These are phyloP conservation scores for Plasmodium yoelii DNA, from an alignment of 169 alveolate species.

Conservation along the genomic window DNA sequence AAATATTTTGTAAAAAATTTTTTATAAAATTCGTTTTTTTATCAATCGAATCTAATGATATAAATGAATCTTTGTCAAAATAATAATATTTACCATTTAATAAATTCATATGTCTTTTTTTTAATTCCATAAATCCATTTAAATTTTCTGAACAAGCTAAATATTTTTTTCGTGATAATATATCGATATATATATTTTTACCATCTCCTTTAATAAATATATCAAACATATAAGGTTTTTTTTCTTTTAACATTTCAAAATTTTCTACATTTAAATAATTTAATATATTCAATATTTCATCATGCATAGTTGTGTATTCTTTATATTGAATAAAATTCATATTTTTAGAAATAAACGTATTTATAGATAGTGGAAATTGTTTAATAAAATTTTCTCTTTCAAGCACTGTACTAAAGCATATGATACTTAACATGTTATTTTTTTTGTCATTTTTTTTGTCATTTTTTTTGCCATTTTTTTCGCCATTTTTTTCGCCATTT, in stretches of 20 bases:
- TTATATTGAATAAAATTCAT: slow-evolving; percentile 28
- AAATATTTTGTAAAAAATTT: slow-evolving; percentile 9
- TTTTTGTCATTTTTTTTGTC: too few relatives aligned
- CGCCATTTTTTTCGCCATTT: too few relatives aligned
- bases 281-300: slow-evolving; percentile 32
- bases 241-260: slow-evolving; percentile 42
- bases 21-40: slow-evolving; percentile 34
- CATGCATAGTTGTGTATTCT: slow-evolving; percentile 10
- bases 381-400: slow-evolving; percentile 31
- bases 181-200: slow-evolving; percentile 30
- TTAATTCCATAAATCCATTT: slow-evolving; percentile 42
- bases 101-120: slow-evolving; percentile 51
- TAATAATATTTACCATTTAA: slow-evolving; percentile 32
- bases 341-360: slow-evolving; percentile 19
- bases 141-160: slow-evolving; percentile 12
- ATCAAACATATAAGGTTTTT: slow-evolving; percentile 62
- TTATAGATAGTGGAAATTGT: slow-evolving; percentile 34
- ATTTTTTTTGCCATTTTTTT: too few relatives aligned
- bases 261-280: slow-evolving; percentile 25
- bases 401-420: slow-evolving; percentile 33
- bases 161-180: slow-evolving; percentile 13
- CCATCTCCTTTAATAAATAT: slow-evolving; percentile 14
- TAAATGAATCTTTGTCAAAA: slow-evolving; percentile 6
- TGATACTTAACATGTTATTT: slow-evolving; percentile 25
- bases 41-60: slow-evolving; percentile 12